Percentiles rank a stretch among this genome's conserved stretches.
Conservation (phyloP, 257 asterid species). For the Lycium barbarum region DNA sequence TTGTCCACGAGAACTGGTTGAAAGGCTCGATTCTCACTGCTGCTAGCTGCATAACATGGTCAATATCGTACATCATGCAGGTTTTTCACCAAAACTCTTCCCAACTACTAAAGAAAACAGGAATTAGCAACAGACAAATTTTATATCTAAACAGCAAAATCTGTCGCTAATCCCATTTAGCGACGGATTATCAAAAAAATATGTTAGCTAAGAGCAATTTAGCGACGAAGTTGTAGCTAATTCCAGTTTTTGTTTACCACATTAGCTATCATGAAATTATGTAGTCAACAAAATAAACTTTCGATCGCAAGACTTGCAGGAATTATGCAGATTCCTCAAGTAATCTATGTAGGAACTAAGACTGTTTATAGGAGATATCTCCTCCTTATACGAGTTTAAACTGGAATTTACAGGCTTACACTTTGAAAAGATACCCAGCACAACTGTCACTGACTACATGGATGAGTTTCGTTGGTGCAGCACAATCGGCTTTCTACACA, state of each 20-base stretch:
- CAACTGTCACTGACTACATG: slow-evolving; percentile 75
- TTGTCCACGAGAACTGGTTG: slow-evolving; percentile 58
- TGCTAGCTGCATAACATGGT: slow-evolving; percentile 79
- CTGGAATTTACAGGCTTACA: slow-evolving; percentile 53
- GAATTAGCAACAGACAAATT: too few relatives aligned
- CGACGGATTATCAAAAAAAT: too few relatives aligned
- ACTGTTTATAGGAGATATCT: slow-evolving; percentile 23
- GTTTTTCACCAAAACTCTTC: slow-evolving; percentile 37
- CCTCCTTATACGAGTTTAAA: background rate
- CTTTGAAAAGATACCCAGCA: slow-evolving; percentile 74
- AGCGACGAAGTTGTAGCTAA: too few relatives aligned
- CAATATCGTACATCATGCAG: slow-evolving; percentile 81
- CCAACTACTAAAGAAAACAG: background rate
- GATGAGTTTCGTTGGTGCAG: slow-evolving; percentile 80
- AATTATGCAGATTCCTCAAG: background rate
- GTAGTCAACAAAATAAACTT: background rate
- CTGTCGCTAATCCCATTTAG: too few relatives aligned
- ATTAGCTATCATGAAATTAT: background rate
- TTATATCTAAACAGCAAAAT: too few relatives aligned
- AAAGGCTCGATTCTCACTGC: slow-evolving; percentile 61
- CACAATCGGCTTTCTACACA: slow-evolving; percentile 77
- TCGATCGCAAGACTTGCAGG: background rate
- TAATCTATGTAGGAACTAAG: background rate
- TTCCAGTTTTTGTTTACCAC: background rate
- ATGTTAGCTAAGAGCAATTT: too few relatives aligned